Conservation (phyloP, 306 rosid species). For the Alnus glutinosa region DNA sequence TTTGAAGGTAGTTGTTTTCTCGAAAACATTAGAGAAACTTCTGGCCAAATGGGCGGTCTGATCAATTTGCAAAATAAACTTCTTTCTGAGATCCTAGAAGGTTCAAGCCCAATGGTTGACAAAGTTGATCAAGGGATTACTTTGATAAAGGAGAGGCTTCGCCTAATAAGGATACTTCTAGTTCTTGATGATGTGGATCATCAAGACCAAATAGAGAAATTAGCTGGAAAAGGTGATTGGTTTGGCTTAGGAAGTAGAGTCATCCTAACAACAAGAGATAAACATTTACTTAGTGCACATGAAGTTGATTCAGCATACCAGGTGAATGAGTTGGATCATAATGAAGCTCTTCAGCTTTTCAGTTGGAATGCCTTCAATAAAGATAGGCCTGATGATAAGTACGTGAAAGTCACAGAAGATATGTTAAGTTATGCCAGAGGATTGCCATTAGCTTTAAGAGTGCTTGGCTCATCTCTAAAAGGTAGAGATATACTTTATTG, state of each 20-base stretch:
- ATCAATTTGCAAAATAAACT: slow-evolving; percentile 1
- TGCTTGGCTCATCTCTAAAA: not conserved
- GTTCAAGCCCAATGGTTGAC: not conserved
- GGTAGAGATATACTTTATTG: not conserved
- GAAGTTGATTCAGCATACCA: not conserved
- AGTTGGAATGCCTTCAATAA: not conserved
- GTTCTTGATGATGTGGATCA: slow-evolving; percentile 28
- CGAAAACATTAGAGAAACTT: slow-evolving; percentile 6
- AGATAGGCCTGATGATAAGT: not conserved
- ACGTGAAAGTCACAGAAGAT: not conserved
- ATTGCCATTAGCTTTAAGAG: not conserved
- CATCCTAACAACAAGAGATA: slow-evolving; percentile 35
- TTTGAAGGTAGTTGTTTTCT: slow-evolving; percentile 10
- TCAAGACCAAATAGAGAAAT: slow-evolving; percentile 19
- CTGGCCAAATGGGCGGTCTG: not conserved
- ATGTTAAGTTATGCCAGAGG: not conserved
- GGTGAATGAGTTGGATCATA: not conserved
- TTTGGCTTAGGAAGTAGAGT: slow-evolving; percentile 41
- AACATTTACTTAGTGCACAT: slow-evolving; percentile 11
- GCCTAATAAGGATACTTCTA: not conserved
- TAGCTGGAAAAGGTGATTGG: slow-evolving; percentile 27
- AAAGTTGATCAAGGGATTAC: not conserved
- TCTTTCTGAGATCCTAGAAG: slow-evolving; percentile 1
- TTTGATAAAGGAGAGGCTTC: not conserved
- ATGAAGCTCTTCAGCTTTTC: not conserved